A percentile compares a stretch with the other conserved stretches of the same genome.
phyloP scores from a whole-genome alignment of 73 alveolate species.

The Urostyla sp. region DNA sequence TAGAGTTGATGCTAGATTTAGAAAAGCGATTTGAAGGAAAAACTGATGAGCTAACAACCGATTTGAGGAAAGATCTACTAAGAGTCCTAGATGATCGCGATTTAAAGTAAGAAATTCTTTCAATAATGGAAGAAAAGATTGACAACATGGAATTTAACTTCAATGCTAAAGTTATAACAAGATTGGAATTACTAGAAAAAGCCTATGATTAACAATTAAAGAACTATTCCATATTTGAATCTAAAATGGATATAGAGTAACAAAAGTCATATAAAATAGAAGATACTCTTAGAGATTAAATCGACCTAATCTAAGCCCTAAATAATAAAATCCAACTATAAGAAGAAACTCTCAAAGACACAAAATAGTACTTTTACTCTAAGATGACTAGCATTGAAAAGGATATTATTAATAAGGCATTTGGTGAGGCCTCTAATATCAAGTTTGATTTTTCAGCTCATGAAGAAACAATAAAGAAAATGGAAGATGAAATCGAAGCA shows the following conservation, averaged over 20 bases:
- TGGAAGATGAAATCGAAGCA: slow-evolving; percentile 61
- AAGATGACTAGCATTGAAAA: slow-evolving; percentile 40
- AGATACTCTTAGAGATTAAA: slow-evolving; percentile 58
- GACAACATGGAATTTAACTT: slow-evolving; percentile 43
- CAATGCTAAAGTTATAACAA: slow-evolving; percentile 28
- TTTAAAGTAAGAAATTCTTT: slow-evolving; percentile 6
- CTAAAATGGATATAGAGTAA: slow-evolving; percentile 18
- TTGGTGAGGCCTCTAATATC: slow-evolving; percentile 44
- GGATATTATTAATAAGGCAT: slow-evolving; percentile 31
- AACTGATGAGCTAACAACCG: slow-evolving; percentile 38
- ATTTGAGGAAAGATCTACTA: slow-evolving; percentile 2
- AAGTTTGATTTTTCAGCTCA: slow-evolving; percentile 61
- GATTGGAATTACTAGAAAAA: slow-evolving; percentile 44
- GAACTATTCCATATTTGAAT: slow-evolving; percentile 17
- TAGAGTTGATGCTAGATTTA: slow-evolving; percentile 34
- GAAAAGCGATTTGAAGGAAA: slow-evolving; percentile 47
- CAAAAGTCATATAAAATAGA: slow-evolving; percentile 31
- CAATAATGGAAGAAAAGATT: slow-evolving; percentile 30
- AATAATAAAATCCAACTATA: slow-evolving; percentile 42
- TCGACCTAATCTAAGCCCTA: slow-evolving; percentile 55
- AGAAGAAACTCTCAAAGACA: slow-evolving; percentile 40
- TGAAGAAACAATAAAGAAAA: slow-evolving; percentile 59
- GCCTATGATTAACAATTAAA: slow-evolving; percentile 27
- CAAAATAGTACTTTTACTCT: slow-evolving; percentile 12
- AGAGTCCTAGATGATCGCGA: slow-evolving; percentile 19